Evolutionary conservation across 805 yeast species (phyloP), one percentile per base, ranked within the genome.

Genomic region (Kuraishia hungarica): DNA sequence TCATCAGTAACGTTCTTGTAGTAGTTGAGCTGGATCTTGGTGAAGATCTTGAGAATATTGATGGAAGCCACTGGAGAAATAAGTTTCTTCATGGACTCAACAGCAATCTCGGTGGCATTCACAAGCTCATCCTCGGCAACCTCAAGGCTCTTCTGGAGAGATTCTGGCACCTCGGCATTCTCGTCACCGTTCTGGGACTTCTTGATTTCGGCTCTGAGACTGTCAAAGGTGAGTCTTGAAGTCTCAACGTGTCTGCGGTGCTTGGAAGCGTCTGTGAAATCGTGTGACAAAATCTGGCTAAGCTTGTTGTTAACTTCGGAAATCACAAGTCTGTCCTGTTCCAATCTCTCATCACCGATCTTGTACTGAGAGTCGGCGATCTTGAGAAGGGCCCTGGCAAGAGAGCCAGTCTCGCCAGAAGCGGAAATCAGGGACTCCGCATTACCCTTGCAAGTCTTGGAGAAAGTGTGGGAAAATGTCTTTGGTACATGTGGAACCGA

Each of bases 121-220:
- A 88, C 94, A 60, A 88, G 79, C 58, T 86, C 93, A 65, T 88
- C 96, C 68, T 88, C 96, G 57, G 76, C 75, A 19, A 72, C 66
- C 57, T 82, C 84, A 60, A 81, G 71, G 54, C 79, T 81, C 59
- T 76, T 77, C 57, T 74, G 72, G 60, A 83, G 76, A 48, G 72
- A 74, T 54, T 81, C 87, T 21, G 82, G 67, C 50, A 78, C 69
- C 49, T 75, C 76, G 13, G 67, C 72, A 24, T 68, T 57, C 48
- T 65, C 65, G 49, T 73, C 73, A 48, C 72, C 75, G 51, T 65
- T 67, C 57, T 69, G 69, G 22, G 62, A 58, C 24, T 61, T 53
- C 61, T 73, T 80, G 24, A 77, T 71, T 58, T 82, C 87, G 54
- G 88, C 75, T 67, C 94, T 79, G 58, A 84, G 69, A 7, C 84